phyloP scores from a whole-genome alignment of 148 eudicot genomes.

The Vaccinium darrowii region DNA sequence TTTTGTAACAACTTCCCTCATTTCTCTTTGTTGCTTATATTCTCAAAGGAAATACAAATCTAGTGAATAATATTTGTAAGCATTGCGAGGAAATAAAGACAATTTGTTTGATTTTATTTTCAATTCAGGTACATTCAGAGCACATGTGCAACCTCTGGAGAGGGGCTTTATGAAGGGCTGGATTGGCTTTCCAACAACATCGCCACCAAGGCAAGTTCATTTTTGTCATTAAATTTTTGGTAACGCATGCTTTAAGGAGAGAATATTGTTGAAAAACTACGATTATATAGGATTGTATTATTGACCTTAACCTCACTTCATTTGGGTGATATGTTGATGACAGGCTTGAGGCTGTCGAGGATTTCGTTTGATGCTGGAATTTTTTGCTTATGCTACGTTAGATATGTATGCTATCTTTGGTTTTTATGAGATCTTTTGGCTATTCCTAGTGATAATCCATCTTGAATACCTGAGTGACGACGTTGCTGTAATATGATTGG shows the following conservation, averaged over 20 bases:
- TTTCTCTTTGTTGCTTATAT: not conserved
- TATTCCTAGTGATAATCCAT: not conserved
- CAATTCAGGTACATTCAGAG: slow-evolving; percentile 21
- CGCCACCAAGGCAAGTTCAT: slow-evolving; percentile 25
- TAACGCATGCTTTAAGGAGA: not conserved
- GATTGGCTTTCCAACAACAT: slow-evolving; percentile 33
- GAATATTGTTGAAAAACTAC: not conserved
- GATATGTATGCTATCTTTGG: not conserved
- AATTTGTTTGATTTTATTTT: slow-evolving; percentile 6
- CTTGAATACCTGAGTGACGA: not conserved
- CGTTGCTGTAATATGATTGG: not conserved
- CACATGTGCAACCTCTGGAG: slow-evolving; percentile 25
- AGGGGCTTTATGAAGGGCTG: slow-evolving; percentile 25
- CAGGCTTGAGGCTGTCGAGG: slow-evolving; percentile 13
- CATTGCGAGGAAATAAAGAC: not conserved
- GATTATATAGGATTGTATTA: not conserved
- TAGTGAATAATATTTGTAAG: not conserved
- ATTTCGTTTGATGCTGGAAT: not conserved
- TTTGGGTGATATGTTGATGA: not conserved
- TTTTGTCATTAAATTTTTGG: not conserved
- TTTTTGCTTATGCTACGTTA: slow-evolving; percentile 7
- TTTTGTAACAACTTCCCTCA: not conserved
- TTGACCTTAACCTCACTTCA: not conserved
- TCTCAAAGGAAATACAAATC: not conserved
- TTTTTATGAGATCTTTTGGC: not conserved